Conservation (phyloP, 805 yeast species). For the Pichia occidentalis region DNA sequence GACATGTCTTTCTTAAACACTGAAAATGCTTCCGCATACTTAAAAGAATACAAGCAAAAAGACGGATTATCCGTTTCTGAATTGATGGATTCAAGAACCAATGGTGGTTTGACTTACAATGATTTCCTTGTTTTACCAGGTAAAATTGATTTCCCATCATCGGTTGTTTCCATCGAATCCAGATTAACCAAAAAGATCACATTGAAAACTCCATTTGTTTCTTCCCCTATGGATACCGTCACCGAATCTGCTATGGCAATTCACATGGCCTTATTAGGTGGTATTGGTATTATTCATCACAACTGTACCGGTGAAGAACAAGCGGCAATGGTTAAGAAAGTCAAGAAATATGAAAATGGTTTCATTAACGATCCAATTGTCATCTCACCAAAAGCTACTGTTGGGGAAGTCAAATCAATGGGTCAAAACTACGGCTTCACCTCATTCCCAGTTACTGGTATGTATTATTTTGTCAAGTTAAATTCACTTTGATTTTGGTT, state of each 20-base stretch:
- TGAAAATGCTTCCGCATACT: slow-evolving; percentile 60
- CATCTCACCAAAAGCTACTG: slow-evolving; percentile 66
- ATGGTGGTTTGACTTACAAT: slow-evolving; percentile 97
- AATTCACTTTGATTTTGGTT: no score
- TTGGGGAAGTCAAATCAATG: slow-evolving; percentile 71
- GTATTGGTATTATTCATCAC: slow-evolving; percentile 98
- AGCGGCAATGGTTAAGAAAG: slow-evolving; percentile 96
- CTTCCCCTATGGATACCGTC: slow-evolving; percentile 99
- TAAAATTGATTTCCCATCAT: slow-evolving; percentile 81
- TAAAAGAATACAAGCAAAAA: slow-evolving; percentile 56
- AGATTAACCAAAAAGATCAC: slow-evolving; percentile 87
- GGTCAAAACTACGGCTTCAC: slow-evolving; percentile 79
- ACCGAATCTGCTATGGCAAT: slow-evolving; percentile 98
- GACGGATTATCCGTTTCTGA: slow-evolving; percentile 84
- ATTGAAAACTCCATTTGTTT: slow-evolving; percentile 88
- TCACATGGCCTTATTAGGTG: slow-evolving; percentile 96
- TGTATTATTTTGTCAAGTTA: slow-evolving; percentile 40
- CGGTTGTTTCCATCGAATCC: slow-evolving; percentile 70
- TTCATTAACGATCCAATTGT: slow-evolving; percentile 93
- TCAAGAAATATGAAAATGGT: slow-evolving; percentile 95
- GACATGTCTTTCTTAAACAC: slow-evolving; percentile 29
- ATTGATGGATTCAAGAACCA: slow-evolving; percentile 80
- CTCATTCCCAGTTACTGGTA: slow-evolving; percentile 99
- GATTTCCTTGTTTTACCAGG: slow-evolving; percentile 96
- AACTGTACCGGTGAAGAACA: slow-evolving; percentile 96